Conservation (phyloP, 2,329 filamentous ascomycete genomes). For the Phyllosticta ampelicida region DNA sequence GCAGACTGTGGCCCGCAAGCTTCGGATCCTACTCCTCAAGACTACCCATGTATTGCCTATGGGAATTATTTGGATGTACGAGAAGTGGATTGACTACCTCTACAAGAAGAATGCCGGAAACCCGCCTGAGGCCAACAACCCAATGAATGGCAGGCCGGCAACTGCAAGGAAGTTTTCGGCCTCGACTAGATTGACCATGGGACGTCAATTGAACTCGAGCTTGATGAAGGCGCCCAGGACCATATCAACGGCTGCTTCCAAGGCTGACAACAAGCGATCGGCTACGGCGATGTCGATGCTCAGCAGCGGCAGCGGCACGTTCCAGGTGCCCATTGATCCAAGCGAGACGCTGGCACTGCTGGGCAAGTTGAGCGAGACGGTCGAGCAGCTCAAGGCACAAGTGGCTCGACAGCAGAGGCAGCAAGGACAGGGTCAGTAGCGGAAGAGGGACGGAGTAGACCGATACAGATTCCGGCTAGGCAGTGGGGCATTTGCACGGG, state of each 20-base stretch:
- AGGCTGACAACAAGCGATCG: not conserved
- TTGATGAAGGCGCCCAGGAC: slow-evolving; percentile 6
- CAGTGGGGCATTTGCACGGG: not conserved
- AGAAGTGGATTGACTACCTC: slow-evolving; percentile 32
- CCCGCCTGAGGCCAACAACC: not conserved
- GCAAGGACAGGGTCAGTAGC: not conserved
- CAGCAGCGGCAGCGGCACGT: slow-evolving; percentile 1
- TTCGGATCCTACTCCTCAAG: slow-evolving; percentile 48
- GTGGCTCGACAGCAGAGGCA: slow-evolving; percentile 6
- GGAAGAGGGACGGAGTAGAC: not conserved
- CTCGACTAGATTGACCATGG: not conserved
- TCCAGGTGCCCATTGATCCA: not conserved
- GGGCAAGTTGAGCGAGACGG: slow-evolving; percentile 4
- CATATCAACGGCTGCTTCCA: not conserved
- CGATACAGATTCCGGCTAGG: not conserved
- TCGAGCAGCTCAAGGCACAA: slow-evolving; percentile 8
- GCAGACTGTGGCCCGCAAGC: slow-evolving; percentile 51
- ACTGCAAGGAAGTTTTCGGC: slow-evolving; percentile 1
- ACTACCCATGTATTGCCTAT: slow-evolving; percentile 57
- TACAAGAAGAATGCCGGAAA: slow-evolving; percentile 6
- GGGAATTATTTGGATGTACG: slow-evolving; percentile 57
- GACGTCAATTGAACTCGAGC: slow-evolving; percentile 1
- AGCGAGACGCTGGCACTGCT: slow-evolving; percentile 8
- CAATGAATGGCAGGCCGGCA: slow-evolving; percentile 4
- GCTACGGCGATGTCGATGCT: not conserved